Conservation (phyloP, 2,329 filamentous ascomycete genomes). For the Trichoderma simmonsii region DNA sequence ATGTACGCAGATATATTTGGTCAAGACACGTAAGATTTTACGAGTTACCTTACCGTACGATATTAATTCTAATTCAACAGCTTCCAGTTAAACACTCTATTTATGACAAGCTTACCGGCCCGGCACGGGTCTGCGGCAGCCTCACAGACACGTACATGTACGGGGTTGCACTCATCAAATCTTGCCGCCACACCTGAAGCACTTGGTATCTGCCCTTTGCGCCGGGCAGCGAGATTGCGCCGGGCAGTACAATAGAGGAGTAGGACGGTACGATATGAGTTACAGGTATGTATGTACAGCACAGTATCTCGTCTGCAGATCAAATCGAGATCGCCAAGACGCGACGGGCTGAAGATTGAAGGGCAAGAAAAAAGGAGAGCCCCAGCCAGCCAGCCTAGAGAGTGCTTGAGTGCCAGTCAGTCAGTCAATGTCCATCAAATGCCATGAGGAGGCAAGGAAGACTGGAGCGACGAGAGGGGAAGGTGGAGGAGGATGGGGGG, state of each 20-base stretch:
- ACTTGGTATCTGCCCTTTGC: not conserved
- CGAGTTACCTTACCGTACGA: not conserved
- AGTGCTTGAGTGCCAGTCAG: not conserved
- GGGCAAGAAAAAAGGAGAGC: not conserved
- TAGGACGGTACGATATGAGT: too few species aligned
- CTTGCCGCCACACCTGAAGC: slow-evolving; percentile 8
- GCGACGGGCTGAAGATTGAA: not conserved
- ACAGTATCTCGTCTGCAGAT: not conserved
- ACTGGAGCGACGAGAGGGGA: not conserved
- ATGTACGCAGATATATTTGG: not conserved
- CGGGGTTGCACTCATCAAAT: not conserved
- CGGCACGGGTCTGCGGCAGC: not conserved
- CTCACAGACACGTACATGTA: not conserved
- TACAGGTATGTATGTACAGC: not conserved
- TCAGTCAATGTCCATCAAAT: not conserved
- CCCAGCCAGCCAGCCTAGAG: not conserved
- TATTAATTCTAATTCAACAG: not conserved
- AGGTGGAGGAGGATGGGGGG: not conserved
- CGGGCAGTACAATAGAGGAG: not conserved
- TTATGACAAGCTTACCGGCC: not conserved
- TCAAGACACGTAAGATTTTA: not conserved
- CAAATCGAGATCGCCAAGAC: not conserved
- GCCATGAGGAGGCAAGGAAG: not conserved
- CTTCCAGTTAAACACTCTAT: not conserved
- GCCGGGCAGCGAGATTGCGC: slow-evolving; percentile 7